phyloP scores from a whole-genome alignment of 179 eudicot species.

The Spergularia azorica region DNA sequence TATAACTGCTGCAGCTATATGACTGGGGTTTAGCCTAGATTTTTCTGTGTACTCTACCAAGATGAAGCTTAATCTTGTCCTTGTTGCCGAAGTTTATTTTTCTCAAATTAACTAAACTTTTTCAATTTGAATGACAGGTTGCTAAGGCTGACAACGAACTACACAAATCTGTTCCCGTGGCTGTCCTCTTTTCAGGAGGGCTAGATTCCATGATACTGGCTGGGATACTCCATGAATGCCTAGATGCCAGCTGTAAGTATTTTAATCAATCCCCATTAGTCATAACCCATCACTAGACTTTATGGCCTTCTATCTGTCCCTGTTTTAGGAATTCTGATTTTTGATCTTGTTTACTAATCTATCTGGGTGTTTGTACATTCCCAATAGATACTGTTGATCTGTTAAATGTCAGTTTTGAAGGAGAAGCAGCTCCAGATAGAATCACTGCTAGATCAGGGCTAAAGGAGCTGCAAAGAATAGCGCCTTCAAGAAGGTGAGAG shows the following conservation, averaged over 20 bases:
- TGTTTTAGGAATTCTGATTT: neutral
- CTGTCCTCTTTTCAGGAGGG: conserved; percentile 97
- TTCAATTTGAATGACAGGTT: conserved; percentile 33
- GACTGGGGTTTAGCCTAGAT: neutral
- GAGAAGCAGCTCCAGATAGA: conserved; percentile 92
- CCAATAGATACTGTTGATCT: conserved; percentile 85
- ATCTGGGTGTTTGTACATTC: conserved; percentile 15
- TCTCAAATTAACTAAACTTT: neutral
- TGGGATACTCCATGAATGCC: conserved; percentile 81
- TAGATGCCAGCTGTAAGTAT: conserved; percentile 72
- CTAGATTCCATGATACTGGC: conserved; percentile 97
- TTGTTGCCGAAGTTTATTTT: conserved; percentile 4
- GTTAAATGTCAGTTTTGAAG: conserved; percentile 93
- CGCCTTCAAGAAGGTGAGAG: conserved; percentile 77
- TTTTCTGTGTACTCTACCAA: neutral
- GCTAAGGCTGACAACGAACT: conserved; percentile 22
- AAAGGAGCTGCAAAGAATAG: conserved; percentile 64
- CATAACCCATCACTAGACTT: neutral
- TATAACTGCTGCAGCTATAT: neutral
- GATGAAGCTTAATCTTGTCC: neutral
- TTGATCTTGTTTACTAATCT: conserved; percentile 9
- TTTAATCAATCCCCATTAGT: neutral
- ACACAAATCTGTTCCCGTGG: conserved; percentile 65
- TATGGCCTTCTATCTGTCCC: neutral
- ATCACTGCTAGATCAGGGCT: conserved; percentile 79